A percentile compares a stretch with the other conserved stretches of the same genome.
Conservation (phyloP, 805 yeast genomes). For the Danielozyma ontarioensis region DNA sequence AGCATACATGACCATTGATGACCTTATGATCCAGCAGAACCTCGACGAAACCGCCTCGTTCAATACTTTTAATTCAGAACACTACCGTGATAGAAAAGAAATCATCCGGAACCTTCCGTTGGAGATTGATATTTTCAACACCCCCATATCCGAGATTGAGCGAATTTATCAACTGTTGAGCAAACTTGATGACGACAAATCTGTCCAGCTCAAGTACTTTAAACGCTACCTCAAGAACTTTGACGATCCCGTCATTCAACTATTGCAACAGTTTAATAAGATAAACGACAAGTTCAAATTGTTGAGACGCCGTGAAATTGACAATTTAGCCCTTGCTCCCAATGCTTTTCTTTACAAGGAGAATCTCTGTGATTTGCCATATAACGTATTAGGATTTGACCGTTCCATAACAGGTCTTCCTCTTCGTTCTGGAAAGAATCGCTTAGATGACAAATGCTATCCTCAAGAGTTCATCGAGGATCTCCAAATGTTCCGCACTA, state of each 20-base stretch:
- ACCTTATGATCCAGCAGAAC: slow-evolving; percentile 28
- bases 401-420: slow-evolving; percentile 35
- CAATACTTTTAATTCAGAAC: slow-evolving; percentile 28
- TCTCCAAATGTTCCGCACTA: slow-evolving; percentile 22
- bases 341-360: slow-evolving; percentile 25
- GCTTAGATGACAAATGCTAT: slow-evolving; percentile 13
- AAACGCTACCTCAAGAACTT: slow-evolving; percentile 27
- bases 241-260: slow-evolving; percentile 23
- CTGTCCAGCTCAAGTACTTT: slow-evolving; percentile 33
- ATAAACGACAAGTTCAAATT: slow-evolving; percentile 31
- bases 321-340: slow-evolving; percentile 20
- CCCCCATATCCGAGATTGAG: slow-evolving; percentile 24
- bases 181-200: slow-evolving; percentile 31
- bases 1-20: slow-evolving; percentile 34
- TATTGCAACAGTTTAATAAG: slow-evolving; percentile 31
- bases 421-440: slow-evolving; percentile 20
- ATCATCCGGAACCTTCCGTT: slow-evolving; percentile 29
- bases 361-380: slow-evolving; percentile 25
- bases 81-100: slow-evolving; percentile 28
- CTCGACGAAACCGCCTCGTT: slow-evolving; percentile 33
- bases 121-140: slow-evolving; percentile 28
- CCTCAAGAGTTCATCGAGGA: slow-evolving; percentile 39
- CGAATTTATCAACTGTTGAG: slow-evolving; percentile 25
- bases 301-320: slow-evolving; percentile 30
- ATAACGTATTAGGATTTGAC: slow-evolving; percentile 40